Percentiles rank a stretch among this genome's conserved stretches.
These are phyloP conservation scores for Inonotus obliquus DNA, from an alignment of 1,284 basidiomycete genomes.

Conservation along the genomic window DNA sequence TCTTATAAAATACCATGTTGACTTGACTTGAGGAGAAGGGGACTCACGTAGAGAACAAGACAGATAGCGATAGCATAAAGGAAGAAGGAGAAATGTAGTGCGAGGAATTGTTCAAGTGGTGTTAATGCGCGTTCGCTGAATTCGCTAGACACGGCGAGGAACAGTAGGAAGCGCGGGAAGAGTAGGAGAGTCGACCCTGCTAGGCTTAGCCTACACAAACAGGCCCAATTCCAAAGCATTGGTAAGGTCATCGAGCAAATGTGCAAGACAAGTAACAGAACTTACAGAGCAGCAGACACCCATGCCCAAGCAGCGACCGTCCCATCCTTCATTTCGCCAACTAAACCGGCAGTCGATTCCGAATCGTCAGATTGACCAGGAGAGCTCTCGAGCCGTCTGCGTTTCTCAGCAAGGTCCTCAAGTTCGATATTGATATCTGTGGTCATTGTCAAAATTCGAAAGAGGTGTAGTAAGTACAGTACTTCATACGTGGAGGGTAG, in stretches of 20 bases:
- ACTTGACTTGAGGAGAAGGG: too few species aligned
- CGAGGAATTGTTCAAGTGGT: constrained; percentile 27
- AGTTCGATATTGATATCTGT: constrained; percentile 15
- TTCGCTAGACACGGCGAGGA: constrained; percentile 18
- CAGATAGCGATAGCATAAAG: constrained; percentile 23
- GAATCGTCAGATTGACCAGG: neutral
- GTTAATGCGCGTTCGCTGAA: constrained; percentile 22
- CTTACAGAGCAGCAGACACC: constrained; percentile 15
- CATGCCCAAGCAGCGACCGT: constrained; percentile 17
- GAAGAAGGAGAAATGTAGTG: constrained; percentile 26
- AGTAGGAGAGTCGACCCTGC: constrained; percentile 16
- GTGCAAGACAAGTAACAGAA: neutral
- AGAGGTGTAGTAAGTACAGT: neutral
- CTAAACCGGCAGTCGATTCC: neutral
- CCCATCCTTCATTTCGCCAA: constrained; percentile 4
- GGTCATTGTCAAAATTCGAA: constrained; percentile 8
- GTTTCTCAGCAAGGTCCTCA: constrained; percentile 14
- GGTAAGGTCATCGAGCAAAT: neutral
- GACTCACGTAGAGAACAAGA: constrained; percentile 25
- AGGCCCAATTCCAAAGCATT: neutral
- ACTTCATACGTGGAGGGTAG: too few species aligned
- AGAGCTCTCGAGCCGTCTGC: neutral
- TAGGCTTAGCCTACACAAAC: constrained; percentile 13
- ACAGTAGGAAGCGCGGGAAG: constrained; percentile 21
- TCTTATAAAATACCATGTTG: too few species aligned